A percentile compares a stretch with the other conserved stretches of the same genome.
Conservation (phyloP, 1,284 basidiomycete genomes). For the Leccinum fallax region DNA sequence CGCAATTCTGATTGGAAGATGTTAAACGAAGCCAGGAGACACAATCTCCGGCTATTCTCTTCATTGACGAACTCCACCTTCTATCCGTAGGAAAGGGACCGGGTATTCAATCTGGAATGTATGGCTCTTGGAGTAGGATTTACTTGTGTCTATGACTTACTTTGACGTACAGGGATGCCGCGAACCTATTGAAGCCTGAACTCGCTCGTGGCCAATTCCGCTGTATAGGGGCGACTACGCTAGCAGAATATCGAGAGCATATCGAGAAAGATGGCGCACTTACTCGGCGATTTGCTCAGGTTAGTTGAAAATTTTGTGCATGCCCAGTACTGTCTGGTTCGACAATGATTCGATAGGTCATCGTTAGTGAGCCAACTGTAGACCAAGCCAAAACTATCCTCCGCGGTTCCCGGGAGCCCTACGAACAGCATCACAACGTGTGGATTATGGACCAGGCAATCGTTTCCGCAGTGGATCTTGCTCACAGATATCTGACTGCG, state of each 20-base stretch:
- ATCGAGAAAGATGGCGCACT: slow-evolving; percentile 17
- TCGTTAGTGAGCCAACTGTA: slow-evolving; percentile 13
- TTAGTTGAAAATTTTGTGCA: not conserved
- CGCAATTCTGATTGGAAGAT: not conserved
- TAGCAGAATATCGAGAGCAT: slow-evolving; percentile 13
- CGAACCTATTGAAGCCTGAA: slow-evolving; percentile 13
- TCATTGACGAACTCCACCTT: slow-evolving; percentile 15
- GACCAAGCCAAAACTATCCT: slow-evolving; percentile 16
- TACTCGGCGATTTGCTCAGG: slow-evolving; percentile 15
- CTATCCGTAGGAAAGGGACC: slow-evolving; percentile 12
- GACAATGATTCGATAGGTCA: slow-evolving; percentile 5
- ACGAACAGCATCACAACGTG: slow-evolving; percentile 8
- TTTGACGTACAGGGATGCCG: slow-evolving; percentile 9
- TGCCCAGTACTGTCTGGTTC: not conserved
- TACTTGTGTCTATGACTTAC: not conserved
- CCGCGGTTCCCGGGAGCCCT: slow-evolving; percentile 11
- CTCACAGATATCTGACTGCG: slow-evolving; percentile 7
- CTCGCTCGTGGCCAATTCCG: slow-evolving; percentile 15
- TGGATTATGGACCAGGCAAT: slow-evolving; percentile 9
- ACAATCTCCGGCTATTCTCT: slow-evolving; percentile 10
- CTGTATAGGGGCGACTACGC: slow-evolving; percentile 11
- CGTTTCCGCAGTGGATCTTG: not conserved
- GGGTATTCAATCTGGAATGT: slow-evolving; percentile 8
- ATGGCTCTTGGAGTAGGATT: not conserved
- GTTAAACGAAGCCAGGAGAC: slow-evolving; percentile 14